Conservation (phyloP, 331 rosid genomes). For the Cydonia oblonga region DNA sequence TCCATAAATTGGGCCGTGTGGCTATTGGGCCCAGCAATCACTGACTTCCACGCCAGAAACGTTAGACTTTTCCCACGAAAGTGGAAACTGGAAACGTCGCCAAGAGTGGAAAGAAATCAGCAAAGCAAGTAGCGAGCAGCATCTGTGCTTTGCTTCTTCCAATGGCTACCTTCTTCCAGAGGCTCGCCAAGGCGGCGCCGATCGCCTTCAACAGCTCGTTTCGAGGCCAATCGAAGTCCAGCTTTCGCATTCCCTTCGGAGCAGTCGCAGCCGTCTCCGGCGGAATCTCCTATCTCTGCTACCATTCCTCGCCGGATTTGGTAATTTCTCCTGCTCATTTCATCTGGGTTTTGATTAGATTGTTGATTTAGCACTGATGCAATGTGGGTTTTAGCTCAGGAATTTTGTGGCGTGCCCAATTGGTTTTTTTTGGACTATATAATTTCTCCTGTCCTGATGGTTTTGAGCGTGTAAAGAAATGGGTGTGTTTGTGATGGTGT, state of each 20-base stretch:
- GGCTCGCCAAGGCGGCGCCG: constrained; percentile 52
- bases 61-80: not conserved
- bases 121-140: not conserved
- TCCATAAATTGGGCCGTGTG: not conserved
- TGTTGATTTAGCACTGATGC: not conserved
- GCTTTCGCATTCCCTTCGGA: constrained; percentile 49
- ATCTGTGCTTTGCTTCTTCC: not conserved
- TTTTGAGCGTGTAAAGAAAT: not conserved
- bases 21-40: not conserved
- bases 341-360: not conserved
- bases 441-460: no score
- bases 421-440: no score
- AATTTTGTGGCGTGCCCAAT: no score
- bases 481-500: not conserved
- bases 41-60: not conserved
- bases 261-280: constrained; percentile 79
- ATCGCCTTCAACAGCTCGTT: constrained; percentile 31
- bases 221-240: constrained; percentile 34
- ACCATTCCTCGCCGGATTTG: constrained; percentile 43
- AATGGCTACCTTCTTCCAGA: constrained; percentile 68
- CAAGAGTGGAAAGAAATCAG: not conserved
- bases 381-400: constrained; percentile 1
- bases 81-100: no score
- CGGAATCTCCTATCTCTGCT: constrained; percentile 62
- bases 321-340: constrained; percentile 24